A percentile compares a stretch with the other conserved stretches of the same genome.
phyloP scores from a whole-genome alignment of 1,284 basidiomycete genomes.

The Cutaneotrichosporon cutaneum region DNA sequence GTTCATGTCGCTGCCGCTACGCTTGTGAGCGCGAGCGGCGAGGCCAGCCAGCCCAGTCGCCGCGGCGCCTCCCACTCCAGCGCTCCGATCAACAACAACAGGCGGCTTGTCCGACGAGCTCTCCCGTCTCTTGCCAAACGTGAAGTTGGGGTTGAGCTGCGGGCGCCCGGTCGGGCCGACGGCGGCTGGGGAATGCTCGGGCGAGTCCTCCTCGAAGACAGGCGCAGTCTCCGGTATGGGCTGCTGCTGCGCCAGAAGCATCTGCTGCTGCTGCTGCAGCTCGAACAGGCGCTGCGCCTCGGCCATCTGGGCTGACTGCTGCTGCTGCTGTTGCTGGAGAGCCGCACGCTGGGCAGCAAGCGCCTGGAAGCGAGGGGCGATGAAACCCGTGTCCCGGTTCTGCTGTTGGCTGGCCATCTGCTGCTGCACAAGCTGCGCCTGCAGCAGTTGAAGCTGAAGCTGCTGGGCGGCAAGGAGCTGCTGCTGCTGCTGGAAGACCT shows the following conservation, averaged over 20 bases:
- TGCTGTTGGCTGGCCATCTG: constrained; percentile 31
- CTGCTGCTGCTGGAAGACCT: constrained; percentile 43
- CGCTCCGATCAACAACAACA: constrained; percentile 39
- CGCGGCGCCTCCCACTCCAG: constrained; percentile 44
- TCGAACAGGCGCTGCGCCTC: constrained; percentile 46
- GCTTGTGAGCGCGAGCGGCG: constrained; percentile 53
- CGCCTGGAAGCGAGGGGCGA: constrained; percentile 81
- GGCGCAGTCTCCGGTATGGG: constrained; percentile 19
- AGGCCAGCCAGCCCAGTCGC: constrained; percentile 49
- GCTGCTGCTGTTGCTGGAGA: constrained; percentile 56
- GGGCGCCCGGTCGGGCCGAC: constrained; percentile 78
- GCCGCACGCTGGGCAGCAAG: constrained; percentile 65
- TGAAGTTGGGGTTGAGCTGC: constrained; percentile 82
- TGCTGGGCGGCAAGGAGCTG: constrained; percentile 46
- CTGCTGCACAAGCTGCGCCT: constrained; percentile 44
- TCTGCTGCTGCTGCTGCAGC: constrained; percentile 40
- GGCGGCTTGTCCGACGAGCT: constrained; percentile 18
- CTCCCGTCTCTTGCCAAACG: constrained; percentile 65
- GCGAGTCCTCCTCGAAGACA: constrained; percentile 50
- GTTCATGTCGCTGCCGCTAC: constrained; percentile 66
- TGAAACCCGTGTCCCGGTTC: constrained; percentile 59
- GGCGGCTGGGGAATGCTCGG: constrained; percentile 31
- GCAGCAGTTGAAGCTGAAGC: constrained; percentile 47
- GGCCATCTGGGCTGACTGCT: constrained; percentile 55
- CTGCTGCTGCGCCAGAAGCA: constrained; percentile 30